These are phyloP conservation scores for Saturnispora serradocipensis DNA, from an alignment of 805 yeast genomes.

Conservation along the genomic window DNA sequence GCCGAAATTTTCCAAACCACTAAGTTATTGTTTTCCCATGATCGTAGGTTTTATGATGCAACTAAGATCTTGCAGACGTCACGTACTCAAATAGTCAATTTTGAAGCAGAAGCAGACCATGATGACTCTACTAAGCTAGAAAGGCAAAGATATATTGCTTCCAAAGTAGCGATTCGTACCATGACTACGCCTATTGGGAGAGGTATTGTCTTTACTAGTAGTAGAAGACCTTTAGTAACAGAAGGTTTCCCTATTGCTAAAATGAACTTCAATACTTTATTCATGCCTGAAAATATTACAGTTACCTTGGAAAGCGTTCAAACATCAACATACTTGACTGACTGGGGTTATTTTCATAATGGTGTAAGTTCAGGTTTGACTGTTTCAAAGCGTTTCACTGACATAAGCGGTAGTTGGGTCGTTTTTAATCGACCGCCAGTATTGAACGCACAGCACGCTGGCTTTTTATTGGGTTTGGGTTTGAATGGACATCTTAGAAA, in stretches of 20 bases:
- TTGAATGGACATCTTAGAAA: constrained; percentile 76
- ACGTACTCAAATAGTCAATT: constrained; percentile 45
- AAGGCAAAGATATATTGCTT: constrained; percentile 48
- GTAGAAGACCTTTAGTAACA: constrained; percentile 69
- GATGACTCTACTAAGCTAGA: constrained; percentile 48
- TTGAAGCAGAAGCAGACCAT: constrained; percentile 30
- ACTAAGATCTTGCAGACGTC: constrained; percentile 65
- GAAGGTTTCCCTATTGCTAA: constrained; percentile 77
- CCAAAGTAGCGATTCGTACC: constrained; percentile 58
- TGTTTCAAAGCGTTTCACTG: constrained; percentile 57
- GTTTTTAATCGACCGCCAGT: constrained; percentile 70
- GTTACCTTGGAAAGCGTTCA: constrained; percentile 49
- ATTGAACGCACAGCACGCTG: constrained; percentile 81
- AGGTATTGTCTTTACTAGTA: constrained; percentile 60
- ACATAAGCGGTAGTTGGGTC: constrained; percentile 85
- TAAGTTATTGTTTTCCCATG: constrained; percentile 62
- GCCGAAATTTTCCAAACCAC: constrained; percentile 62
- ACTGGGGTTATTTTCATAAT: constrained; percentile 88
- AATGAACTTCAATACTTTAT: constrained; percentile 56
- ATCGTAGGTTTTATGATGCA: constrained; percentile 71
- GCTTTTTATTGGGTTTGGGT: constrained; percentile 87
- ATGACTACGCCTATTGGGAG: constrained; percentile 71
- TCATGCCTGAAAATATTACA: constrained; percentile 56
- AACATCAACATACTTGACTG: constrained; percentile 38
- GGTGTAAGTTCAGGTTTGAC: constrained; percentile 82